Evolutionary conservation across 2,329 filamentous ascomycete species (phyloP), one percentile per base, ranked within the genome.

Genomic region (Penicillium sp.): DNA sequence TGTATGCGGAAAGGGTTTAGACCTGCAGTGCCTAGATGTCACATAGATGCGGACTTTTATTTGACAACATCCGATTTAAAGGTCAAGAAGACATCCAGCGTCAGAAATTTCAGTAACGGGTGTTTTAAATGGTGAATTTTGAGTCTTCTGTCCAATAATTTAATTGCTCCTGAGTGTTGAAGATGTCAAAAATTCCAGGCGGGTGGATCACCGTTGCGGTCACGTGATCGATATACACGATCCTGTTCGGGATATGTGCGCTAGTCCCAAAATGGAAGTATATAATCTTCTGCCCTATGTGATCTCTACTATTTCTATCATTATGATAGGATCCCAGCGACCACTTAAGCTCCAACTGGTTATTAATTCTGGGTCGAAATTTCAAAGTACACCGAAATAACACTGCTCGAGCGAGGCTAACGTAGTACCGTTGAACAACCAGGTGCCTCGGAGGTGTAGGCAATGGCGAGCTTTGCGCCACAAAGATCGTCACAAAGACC

Each of bases 101-200:
- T 1, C 19, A 21, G 7, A 1, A 6, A 1, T 3, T 6, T 13
- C 2, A 2, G n/a, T 42, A 2, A 9, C 19, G 1, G 3, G 15
- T 41, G 12, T 10, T 31, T 19, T 9, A 6, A 40, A 23, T 4
- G 21, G 17, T 10, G 6, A 47, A 17, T 37, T 23, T 27, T n/a
- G 47, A 21, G 6, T 29, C 27, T 23, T 8, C 19, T 42, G 27
- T 2, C 6, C 6, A 17, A 57, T 7, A 31, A 2, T 38, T 46
- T 29, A 9, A 13, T 27, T 41, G 19, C 47, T 47, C 9, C 17
- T 48, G 21, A 15, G 13, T 21, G 25, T 50, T 46, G 43, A 35
- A 47, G 38, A 56, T 43, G 47, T 50, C 56, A 46, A 58, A 58
- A 58, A 58, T 56, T 46, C 54, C 33, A 55, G 17, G 37, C 38